Conservation (phyloP, 306 rosid genomes). For the Prunus fruticosa region DNA sequence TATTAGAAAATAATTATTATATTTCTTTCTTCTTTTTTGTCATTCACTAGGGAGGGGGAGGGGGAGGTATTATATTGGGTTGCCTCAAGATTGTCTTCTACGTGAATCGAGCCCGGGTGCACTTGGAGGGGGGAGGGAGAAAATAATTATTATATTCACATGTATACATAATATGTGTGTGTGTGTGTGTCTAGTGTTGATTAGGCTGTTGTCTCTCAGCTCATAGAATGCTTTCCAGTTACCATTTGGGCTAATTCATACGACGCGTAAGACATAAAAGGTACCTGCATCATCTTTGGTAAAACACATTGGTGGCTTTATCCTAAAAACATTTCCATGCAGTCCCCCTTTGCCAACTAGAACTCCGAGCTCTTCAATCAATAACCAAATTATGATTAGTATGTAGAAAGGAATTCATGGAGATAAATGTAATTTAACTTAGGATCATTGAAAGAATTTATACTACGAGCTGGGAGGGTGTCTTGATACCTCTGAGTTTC, state of each 20-base stretch:
- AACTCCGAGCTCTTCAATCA: conserved; percentile 69
- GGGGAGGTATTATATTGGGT: too few species aligned
- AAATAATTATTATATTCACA: background rate
- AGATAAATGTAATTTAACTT: background rate
- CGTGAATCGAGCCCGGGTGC: too few species aligned
- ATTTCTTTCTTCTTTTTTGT: background rate
- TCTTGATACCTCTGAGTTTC: conserved; percentile 70
- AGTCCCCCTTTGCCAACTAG: conserved; percentile 89
- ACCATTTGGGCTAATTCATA: background rate
- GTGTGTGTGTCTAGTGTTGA: background rate
- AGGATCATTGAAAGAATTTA: background rate
- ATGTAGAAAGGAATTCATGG: background rate
- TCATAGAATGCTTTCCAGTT: background rate
- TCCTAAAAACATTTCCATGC: conserved; percentile 83
- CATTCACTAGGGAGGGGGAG: too few species aligned
- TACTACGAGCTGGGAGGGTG: background rate
- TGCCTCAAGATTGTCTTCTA: too few species aligned
- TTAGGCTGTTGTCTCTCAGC: background rate
- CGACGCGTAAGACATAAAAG: background rate
- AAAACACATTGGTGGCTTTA: conserved; percentile 96
- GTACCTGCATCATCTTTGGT: conserved; percentile 84
- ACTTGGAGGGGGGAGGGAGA: too few species aligned
- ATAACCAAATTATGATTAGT: conserved; percentile 26
- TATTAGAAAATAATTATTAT: too few species aligned
- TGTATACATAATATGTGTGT: background rate